phyloP scores from a whole-genome alignment of 2,329 filamentous ascomycete genomes.

The Mycosphaerella arachidis region DNA sequence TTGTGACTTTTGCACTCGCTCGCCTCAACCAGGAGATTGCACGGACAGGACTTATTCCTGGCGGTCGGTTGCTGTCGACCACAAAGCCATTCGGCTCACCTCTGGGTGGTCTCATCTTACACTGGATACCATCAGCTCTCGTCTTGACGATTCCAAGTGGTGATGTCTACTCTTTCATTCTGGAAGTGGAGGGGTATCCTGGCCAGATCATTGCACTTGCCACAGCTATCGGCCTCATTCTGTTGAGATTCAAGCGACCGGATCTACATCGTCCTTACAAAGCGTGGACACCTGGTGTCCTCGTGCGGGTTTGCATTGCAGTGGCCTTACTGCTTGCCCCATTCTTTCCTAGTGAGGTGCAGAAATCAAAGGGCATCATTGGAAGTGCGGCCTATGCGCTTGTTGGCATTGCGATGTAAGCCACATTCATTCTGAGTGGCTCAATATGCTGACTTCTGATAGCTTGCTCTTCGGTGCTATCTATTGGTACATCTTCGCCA shows the following conservation, averaged over 20 bases:
- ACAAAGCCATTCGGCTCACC: constrained; percentile 64
- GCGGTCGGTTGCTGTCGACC: constrained; percentile 56
- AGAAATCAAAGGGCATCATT: constrained; percentile 43
- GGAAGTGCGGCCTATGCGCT: constrained; percentile 53
- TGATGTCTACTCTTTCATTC: constrained; percentile 67
- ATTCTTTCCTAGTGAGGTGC: constrained; percentile 54
- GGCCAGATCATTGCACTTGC: constrained; percentile 58
- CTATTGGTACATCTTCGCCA: constrained; percentile 68
- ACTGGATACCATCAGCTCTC: constrained; percentile 63
- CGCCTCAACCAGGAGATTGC: constrained; percentile 70
- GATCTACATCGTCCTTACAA: constrained; percentile 61
- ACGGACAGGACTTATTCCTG: constrained; percentile 66
- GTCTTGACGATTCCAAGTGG: constrained; percentile 61
- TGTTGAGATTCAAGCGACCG: constrained; percentile 56
- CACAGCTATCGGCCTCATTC: constrained; percentile 54
- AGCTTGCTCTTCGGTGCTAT: constrained; percentile 56
- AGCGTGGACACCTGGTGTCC: constrained; percentile 58
- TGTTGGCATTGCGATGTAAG: constrained; percentile 51
- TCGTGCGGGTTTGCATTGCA: constrained; percentile 52
- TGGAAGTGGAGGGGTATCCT: constrained; percentile 67
- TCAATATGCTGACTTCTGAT: constrained; percentile 10
- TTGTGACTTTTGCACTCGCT: constrained; percentile 63
- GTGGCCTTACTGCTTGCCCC: constrained; percentile 55
- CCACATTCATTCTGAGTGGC: constrained; percentile 13
- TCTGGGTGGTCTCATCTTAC: constrained; percentile 62